These are phyloP conservation scores for Apodospora peruviana DNA, from an alignment of 495 filamentous ascomycete genomes.

Conservation along the genomic window DNA sequence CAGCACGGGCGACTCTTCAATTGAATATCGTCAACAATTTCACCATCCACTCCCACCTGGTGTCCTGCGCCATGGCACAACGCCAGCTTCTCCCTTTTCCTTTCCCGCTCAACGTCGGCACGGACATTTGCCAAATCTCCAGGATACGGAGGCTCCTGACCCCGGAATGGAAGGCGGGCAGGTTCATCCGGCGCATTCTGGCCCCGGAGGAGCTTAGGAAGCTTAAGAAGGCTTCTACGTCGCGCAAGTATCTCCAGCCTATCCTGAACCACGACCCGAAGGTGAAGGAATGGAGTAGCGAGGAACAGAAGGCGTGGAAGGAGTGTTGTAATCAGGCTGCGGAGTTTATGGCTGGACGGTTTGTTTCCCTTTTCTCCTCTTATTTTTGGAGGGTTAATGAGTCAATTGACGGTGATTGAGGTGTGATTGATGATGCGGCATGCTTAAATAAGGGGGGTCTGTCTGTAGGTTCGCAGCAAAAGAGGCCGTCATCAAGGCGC, in stretches of 20 bases:
- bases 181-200: slow-evolving; percentile 39
- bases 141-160: slow-evolving; percentile 32
- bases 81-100: slow-evolving; percentile 38
- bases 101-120: slow-evolving; percentile 45
- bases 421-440: too few relatives aligned
- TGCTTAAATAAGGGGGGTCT: background rate
- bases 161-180: slow-evolving; percentile 8
- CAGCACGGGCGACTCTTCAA: too few relatives aligned
- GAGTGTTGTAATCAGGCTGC: slow-evolving; percentile 10
- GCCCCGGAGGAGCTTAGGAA: slow-evolving; percentile 27
- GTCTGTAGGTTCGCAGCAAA: slow-evolving; percentile 53
- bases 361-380: slow-evolving; percentile 17
- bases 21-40: too few relatives aligned
- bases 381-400: too few relatives aligned
- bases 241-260: too few relatives aligned
- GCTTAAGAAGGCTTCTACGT: too few relatives aligned
- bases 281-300: too few relatives aligned
- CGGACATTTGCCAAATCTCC: slow-evolving; percentile 48
- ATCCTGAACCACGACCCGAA: too few relatives aligned
- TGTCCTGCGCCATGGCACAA: background rate
- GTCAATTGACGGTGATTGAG: too few relatives aligned
- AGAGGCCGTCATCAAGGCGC: slow-evolving; percentile 60
- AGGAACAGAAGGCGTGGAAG: too few relatives aligned
- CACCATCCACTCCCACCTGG: background rate
- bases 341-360: slow-evolving; percentile 48